Evolutionary conservation across 306 rosid species (phyloP).

Genomic region (Cajanus cajan): DNA sequence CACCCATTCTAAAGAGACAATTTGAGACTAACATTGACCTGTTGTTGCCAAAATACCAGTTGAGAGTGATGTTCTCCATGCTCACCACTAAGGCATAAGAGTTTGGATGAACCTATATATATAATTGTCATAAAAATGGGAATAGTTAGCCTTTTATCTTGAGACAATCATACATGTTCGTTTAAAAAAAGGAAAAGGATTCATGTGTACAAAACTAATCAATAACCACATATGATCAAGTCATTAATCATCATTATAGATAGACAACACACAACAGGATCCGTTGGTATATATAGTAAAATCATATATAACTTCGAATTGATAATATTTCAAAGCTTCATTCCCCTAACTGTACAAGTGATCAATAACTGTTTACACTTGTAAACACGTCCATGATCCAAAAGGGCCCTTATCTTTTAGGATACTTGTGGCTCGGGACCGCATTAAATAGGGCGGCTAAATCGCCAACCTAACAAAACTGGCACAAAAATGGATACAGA

Average conservation of each 20-base stretch:
- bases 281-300: background rate
- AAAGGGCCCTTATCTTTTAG: background rate
- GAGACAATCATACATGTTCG: background rate
- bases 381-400: background rate
- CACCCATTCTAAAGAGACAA: conserved; percentile 83
- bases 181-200: background rate
- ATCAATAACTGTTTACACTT: background rate
- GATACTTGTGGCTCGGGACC: background rate
- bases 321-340: background rate
- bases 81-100: conserved; percentile 83
- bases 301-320: background rate
- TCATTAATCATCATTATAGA: background rate
- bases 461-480: conserved; percentile 30
- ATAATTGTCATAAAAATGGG: background rate
- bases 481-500: conserved; percentile 36
- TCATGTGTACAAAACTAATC: background rate
- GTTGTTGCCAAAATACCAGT: conserved; percentile 81
- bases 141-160: background rate
- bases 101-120: conserved; percentile 63
- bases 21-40: conserved; percentile 80
- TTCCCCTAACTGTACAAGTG: background rate
- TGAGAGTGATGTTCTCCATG: conserved; percentile 90
- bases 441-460: conserved; percentile 30
- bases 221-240: background rate
- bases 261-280: background rate